Evolutionary conservation across 1,284 basidiomycete genomes (phyloP).

Genomic region (Fomitopsis palustris): DNA sequence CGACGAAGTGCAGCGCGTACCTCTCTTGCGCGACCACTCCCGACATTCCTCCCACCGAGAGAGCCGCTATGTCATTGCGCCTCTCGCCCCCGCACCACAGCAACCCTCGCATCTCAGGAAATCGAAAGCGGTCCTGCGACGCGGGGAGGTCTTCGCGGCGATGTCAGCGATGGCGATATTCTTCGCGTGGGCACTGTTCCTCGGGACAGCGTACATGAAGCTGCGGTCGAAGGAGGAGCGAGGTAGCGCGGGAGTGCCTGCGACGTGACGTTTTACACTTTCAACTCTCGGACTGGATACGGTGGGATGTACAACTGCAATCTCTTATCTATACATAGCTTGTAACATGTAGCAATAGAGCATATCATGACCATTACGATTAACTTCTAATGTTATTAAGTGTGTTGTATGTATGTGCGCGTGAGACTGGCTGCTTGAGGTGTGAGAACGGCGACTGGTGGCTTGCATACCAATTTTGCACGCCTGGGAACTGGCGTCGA

Average conservation of each 20-base stretch:
- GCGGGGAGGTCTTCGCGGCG: constrained; percentile 49
- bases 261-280: constrained; percentile 5
- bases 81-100: constrained; percentile 8
- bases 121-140: constrained; percentile 36
- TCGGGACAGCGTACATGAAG: constrained; percentile 57
- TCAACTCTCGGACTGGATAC: neutral
- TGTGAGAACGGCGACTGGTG: neutral
- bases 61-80: constrained; percentile 23
- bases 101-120: constrained; percentile 23
- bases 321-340: constrained; percentile 2
- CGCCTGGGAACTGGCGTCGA: neutral
- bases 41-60: constrained; percentile 18
- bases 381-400: neutral
- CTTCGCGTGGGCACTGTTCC: constrained; percentile 64
- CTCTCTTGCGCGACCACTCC: constrained; percentile 21
- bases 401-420: neutral
- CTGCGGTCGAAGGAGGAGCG: constrained; percentile 42
- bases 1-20: constrained; percentile 22
- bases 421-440: neutral
- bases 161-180: constrained; percentile 44
- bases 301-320: constrained; percentile 1
- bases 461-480: neutral
- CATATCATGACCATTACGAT: neutral
- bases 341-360: constrained; percentile 4
- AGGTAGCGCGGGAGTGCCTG: constrained; percentile 18